These are phyloP conservation scores for Ormosia semicastrata DNA, from an alignment of 306 rosid species.

Conservation along the genomic window DNA sequence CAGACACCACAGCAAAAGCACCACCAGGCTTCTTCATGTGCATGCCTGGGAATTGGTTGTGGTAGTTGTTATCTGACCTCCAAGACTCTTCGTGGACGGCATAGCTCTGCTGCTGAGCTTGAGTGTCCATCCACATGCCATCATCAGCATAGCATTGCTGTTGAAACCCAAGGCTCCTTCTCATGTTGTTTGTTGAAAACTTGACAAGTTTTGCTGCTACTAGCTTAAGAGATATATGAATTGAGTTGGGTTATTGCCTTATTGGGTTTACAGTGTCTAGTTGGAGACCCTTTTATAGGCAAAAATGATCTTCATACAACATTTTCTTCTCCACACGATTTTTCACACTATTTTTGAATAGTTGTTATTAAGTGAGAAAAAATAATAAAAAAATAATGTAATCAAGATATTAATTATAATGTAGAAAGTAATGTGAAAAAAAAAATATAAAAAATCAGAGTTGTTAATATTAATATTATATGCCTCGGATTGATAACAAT, in stretches of 20 bases:
- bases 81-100: slow-evolving; percentile 25
- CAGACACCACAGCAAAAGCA: not conserved
- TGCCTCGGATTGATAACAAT: not conserved
- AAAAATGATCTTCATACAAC: too few relatives aligned
- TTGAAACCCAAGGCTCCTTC: slow-evolving; percentile 18
- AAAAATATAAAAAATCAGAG: too few relatives aligned
- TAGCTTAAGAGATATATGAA: not conserved
- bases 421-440: too few relatives aligned
- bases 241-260: not conserved
- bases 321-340: too few relatives aligned
- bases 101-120: slow-evolving; percentile 6
- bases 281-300: slow-evolving; percentile 27
- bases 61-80: not conserved
- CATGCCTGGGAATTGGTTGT: slow-evolving; percentile 10
- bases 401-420: too few relatives aligned
- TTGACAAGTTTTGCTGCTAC: not conserved
- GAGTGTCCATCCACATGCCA: slow-evolving; percentile 11
- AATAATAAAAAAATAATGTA: too few relatives aligned
- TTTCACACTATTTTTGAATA: too few relatives aligned
- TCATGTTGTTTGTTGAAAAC: slow-evolving; percentile 6
- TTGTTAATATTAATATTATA: not conserved
- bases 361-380: too few relatives aligned
- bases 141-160: slow-evolving; percentile 33
- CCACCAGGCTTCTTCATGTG: slow-evolving; percentile 9
- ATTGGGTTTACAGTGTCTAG: not conserved